Evolutionary conservation across 345 rosid species (phyloP).

Genomic region (Populus alba): DNA sequence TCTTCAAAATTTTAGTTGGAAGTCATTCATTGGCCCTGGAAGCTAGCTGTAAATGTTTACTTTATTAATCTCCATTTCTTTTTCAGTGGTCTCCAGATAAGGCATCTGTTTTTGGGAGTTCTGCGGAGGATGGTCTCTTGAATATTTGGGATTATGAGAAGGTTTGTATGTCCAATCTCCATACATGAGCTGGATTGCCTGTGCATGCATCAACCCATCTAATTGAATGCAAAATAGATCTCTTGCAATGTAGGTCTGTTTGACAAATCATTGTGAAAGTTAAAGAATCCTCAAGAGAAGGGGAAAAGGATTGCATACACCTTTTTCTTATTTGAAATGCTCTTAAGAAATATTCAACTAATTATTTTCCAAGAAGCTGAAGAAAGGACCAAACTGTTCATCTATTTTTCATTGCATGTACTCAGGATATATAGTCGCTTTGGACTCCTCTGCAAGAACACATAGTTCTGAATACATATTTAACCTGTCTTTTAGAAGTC

Average conservation of each 20-base stretch:
- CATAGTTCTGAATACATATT: background rate
- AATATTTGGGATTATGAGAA: constrained; percentile 91
- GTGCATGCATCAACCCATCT: background rate
- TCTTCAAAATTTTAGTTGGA: background rate
- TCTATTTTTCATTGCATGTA: background rate
- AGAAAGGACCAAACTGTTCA: background rate
- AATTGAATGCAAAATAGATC: background rate
- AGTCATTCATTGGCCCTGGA: background rate
- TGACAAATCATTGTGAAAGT: background rate
- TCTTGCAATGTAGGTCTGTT: background rate
- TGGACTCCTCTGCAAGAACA: background rate
- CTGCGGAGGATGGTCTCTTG: constrained; percentile 91
- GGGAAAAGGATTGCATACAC: background rate
- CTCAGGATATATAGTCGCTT: background rate
- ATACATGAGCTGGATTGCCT: background rate
- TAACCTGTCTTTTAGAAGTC: background rate
- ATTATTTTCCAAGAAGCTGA: background rate
- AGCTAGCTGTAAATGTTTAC: background rate
- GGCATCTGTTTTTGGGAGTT: constrained; percentile 89
- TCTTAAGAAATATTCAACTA: background rate
- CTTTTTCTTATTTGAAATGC: background rate
- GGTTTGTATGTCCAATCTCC: constrained; percentile 37
- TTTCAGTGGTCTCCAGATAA: constrained; percentile 90
- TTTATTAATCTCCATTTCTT: constrained; percentile 13
- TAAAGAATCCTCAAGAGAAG: background rate